Conservation (phyloP, 306 rosid genomes). For the Amphicarpaea edgeworthii region DNA sequence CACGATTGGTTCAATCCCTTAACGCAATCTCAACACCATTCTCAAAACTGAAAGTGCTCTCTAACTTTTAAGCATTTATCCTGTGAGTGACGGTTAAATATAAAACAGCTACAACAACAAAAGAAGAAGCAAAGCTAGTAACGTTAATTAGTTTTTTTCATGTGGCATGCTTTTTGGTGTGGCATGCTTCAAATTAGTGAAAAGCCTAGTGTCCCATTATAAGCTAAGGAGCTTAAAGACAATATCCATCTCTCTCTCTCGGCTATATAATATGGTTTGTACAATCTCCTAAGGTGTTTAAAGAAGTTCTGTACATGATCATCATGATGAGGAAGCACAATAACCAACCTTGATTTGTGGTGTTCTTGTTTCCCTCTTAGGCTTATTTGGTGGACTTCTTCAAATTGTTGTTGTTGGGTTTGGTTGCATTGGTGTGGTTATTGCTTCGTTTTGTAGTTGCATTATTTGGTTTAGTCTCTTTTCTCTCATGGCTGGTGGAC, state of each 20-base stretch:
- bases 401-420: constrained; percentile 8
- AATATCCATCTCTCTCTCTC: not conserved
- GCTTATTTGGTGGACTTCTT: constrained; percentile 1
- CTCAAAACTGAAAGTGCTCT: constrained; percentile 34
- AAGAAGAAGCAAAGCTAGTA: not conserved
- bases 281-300: constrained; percentile 30
- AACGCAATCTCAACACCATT: constrained; percentile 27
- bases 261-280: constrained; percentile 39
- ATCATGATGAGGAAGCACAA: constrained; percentile 43
- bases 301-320: constrained; percentile 2
- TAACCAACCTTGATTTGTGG: constrained; percentile 23
- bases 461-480: constrained; percentile 27
- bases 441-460: constrained; percentile 4
- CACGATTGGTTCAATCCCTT: not conserved
- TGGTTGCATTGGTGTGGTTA: constrained; percentile 24
- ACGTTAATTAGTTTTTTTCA: too few relatives aligned
- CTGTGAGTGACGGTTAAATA: constrained; percentile 11
- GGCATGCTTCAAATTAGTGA: constrained; percentile 46
- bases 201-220: constrained; percentile 61
- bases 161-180: constrained; percentile 28
- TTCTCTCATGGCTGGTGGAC: constrained; percentile 61
- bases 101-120: not conserved
- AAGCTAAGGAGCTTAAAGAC: constrained; percentile 45
- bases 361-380: constrained; percentile 38
- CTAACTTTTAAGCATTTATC: constrained; percentile 5